phyloP scores from a whole-genome alignment of 2,329 filamentous ascomycete genomes.

The Colletotrichum spinosum region DNA sequence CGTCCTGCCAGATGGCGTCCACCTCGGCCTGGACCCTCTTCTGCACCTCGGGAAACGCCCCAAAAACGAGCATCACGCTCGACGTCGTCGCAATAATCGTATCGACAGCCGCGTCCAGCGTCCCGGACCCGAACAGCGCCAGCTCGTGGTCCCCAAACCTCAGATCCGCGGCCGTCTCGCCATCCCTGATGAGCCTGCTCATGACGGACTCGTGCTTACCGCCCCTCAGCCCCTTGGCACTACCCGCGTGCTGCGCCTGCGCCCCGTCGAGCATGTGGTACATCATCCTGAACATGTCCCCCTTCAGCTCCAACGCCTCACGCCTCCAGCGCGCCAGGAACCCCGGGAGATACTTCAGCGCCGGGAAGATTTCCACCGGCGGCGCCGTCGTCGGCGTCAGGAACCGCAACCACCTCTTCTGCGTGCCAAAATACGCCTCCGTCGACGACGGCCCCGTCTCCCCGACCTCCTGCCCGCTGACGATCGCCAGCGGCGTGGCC shows the following conservation, averaged over 20 bases:
- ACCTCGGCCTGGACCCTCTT: slow-evolving; percentile 44
- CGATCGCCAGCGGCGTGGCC: slow-evolving; percentile 41
- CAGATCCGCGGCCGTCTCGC: slow-evolving; percentile 43
- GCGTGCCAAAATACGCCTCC: slow-evolving; percentile 39
- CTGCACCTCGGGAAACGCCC: slow-evolving; percentile 40
- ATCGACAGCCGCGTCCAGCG: slow-evolving; percentile 27
- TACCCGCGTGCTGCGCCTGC: slow-evolving; percentile 43
- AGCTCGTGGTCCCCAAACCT: slow-evolving; percentile 16
- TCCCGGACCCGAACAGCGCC: slow-evolving; percentile 1
- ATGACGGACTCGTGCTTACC: slow-evolving; percentile 53
- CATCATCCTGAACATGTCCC: slow-evolving; percentile 53
- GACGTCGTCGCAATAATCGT: background rate
- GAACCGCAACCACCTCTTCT: slow-evolving; percentile 41
- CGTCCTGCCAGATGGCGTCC: slow-evolving; percentile 39
- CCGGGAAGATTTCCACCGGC: slow-evolving; percentile 42
- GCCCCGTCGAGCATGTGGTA: slow-evolving; percentile 50
- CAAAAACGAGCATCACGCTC: slow-evolving; percentile 40
- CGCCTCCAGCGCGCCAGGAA: slow-evolving; percentile 60
- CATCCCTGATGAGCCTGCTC: slow-evolving; percentile 53
- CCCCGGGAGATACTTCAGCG: slow-evolving; percentile 55
- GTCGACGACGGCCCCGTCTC: slow-evolving; percentile 36
- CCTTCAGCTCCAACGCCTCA: slow-evolving; percentile 52
- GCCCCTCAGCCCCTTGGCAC: slow-evolving; percentile 46
- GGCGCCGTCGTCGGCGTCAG: slow-evolving; percentile 43
- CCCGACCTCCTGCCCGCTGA: slow-evolving; percentile 40